A percentile compares a stretch with the other conserved stretches of the same genome.
Conservation (phyloP, 768 basidiomycete genomes). For the Scleroderma bovista region DNA sequence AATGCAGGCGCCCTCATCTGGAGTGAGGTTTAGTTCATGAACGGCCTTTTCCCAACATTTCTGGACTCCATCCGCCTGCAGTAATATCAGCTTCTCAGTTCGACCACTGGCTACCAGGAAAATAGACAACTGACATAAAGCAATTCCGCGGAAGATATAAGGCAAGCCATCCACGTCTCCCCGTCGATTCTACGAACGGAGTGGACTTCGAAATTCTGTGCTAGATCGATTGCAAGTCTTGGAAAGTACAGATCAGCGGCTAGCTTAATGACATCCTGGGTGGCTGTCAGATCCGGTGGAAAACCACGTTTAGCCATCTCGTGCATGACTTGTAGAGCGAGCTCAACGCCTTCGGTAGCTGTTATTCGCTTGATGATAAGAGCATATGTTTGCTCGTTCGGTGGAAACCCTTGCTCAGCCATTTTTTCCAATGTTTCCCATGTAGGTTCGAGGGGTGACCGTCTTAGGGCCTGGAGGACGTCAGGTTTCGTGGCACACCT, state of each 20-base stretch:
- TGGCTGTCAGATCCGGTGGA: conserved; percentile 43
- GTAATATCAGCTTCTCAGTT: conserved; percentile 5
- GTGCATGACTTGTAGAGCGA: conserved; percentile 55
- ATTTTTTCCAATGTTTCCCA: conserved; percentile 53
- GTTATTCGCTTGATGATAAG: conserved; percentile 46
- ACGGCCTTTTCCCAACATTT: conserved; percentile 59
- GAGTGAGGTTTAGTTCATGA: conserved; percentile 44
- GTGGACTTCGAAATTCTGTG: conserved; percentile 50
- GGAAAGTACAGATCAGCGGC: conserved; percentile 52
- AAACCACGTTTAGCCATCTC: conserved; percentile 51
- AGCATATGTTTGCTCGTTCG: conserved; percentile 50
- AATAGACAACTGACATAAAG: conserved; percentile 53
- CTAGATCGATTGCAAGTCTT: conserved; percentile 69
- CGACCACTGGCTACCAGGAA: no score
- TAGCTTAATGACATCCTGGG: conserved; percentile 46
- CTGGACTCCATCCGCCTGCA: conserved; percentile 61
- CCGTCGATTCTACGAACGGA: conserved; percentile 49
- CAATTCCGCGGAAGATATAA: conserved; percentile 56
- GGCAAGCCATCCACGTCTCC: conserved; percentile 59
- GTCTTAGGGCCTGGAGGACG: conserved; percentile 40
- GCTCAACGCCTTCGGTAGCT: conserved; percentile 52
- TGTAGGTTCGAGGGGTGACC: conserved; percentile 32
- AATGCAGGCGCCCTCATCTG: conserved; percentile 71
- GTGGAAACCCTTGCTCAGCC: conserved; percentile 41
- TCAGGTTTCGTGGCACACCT: conserved; percentile 6